These are phyloP conservation scores for Xylaria acuta DNA, from an alignment of 495 filamentous ascomycete species.

Conservation along the genomic window DNA sequence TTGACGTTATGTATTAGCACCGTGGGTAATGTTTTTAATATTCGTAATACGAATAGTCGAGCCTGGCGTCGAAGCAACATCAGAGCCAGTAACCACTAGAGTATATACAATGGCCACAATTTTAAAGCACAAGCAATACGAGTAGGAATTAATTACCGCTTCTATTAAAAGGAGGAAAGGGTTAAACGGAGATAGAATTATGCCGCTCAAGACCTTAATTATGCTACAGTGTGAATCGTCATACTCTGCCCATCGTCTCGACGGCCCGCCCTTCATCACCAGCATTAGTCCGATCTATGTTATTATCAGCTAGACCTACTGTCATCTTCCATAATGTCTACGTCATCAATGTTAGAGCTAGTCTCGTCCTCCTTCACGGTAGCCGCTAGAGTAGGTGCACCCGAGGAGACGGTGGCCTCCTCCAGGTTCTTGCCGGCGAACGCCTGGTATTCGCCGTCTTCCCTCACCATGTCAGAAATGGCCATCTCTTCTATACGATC, in stretches of 20 bases:
- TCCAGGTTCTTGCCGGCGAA: constrained; percentile 21
- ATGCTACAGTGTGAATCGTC: neutral
- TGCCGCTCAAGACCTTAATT: neutral
- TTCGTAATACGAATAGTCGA: neutral
- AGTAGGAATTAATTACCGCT: neutral
- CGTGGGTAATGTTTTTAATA: neutral
- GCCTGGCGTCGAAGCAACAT: neutral
- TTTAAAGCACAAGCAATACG: neutral
- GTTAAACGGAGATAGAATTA: neutral
- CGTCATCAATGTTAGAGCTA: constrained; percentile 4
- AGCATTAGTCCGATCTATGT: too few species aligned
- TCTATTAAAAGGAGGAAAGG: neutral
- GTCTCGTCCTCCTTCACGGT: constrained; percentile 9
- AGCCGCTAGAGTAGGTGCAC: neutral
- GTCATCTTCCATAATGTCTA: neutral
- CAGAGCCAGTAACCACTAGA: neutral
- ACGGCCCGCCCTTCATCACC: too few species aligned
- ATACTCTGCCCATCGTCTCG: too few species aligned
- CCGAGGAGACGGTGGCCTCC: neutral
- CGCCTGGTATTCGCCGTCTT: constrained; percentile 15
- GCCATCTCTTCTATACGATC: constrained; percentile 16
- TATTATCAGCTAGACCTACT: neutral
- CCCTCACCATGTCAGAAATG: constrained; percentile 16
- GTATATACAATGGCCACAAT: neutral
- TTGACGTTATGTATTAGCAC: neutral